Evolutionary conservation across 495 filamentous ascomycete genomes (phyloP).

Genomic region (Jackrogersella multiformis): DNA sequence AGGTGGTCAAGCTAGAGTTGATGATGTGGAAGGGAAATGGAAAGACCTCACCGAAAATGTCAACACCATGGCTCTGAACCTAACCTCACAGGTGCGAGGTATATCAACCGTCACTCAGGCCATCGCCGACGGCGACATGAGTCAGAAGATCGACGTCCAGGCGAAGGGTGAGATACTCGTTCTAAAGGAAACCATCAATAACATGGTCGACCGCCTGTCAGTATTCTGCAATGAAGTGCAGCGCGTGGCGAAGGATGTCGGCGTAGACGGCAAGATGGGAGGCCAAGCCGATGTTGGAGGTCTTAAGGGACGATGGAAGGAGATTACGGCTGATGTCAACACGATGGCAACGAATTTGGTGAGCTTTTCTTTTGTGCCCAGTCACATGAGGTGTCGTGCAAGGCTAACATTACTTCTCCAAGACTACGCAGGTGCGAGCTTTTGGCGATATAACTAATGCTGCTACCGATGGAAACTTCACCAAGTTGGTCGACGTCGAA

Average conservation of each 20-base stretch:
- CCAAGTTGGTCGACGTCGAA: constrained; percentile 96
- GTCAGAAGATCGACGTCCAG: constrained; percentile 94
- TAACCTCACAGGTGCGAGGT: constrained; percentile 87
- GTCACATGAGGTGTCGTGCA: neutral
- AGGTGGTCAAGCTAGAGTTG: constrained; percentile 94
- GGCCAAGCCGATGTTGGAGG: constrained; percentile 96
- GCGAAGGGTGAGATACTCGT: constrained; percentile 95
- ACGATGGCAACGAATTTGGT: constrained; percentile 96
- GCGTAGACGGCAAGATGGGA: constrained; percentile 98
- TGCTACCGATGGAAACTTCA: constrained; percentile 96
- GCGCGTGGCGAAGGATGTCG: constrained; percentile 94
- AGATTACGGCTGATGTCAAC: constrained; percentile 97
- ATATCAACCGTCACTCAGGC: constrained; percentile 98
- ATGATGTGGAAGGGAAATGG: constrained; percentile 99
- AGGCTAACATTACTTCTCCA: constrained; percentile 11
- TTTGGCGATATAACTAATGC: constrained; percentile 98
- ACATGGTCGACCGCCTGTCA: constrained; percentile 97
- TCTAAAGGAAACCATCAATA: constrained; percentile 97
- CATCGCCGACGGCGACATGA: constrained; percentile 92
- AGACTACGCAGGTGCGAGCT: constrained; percentile 94
- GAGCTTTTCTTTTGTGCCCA: constrained; percentile 22
- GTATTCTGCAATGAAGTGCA: constrained; percentile 98
- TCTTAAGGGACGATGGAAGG: constrained; percentile 95
- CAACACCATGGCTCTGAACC: constrained; percentile 93
- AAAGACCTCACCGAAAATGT: constrained; percentile 98